Base-by-base conservation (phyloP, 2,329 filamentous ascomycete species). In the Tolypocladium nubicola region DNA sequence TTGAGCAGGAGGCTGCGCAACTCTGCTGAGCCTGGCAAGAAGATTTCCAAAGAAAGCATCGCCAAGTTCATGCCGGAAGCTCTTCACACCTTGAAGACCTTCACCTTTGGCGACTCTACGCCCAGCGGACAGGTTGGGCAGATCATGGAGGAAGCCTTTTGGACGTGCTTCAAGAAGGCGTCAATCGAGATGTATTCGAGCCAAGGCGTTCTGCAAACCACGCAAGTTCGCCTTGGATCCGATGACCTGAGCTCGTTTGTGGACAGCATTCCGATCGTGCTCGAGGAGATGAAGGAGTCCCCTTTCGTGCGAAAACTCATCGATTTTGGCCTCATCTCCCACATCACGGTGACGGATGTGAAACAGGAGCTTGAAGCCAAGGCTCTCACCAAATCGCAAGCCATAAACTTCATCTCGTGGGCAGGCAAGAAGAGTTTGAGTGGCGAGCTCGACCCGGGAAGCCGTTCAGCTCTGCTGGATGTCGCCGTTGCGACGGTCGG, bases 71-170 rank as follows among this genome's bases (percentile, higher is more conserved):
- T 93, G 66, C 87, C 90, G 0, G 87, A 91, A 68, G 90, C 91
- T 16, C 76, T 90, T 21, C 92, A 97, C 68, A 86, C 88, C 3
- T 80, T 94, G 59, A 89, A 90, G 63, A 93, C 94, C 21, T 99
- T 94, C 68, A 89, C 88, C 0, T 96, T 94, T 63, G 81, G 80
- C 41, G 90, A 96, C 66, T 97, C 94, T 1, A 97, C 95, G 0
- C 94, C 94, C 1, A 95, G 89, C 60, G 81, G 82, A 0, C 81
- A 89, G 59, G 88, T 97, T 23, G 90, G 91, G 0, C 85, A 90
- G 66, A 87, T 90, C 60, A 90, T 99, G 56, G 92, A 97, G 67
- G 90, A 97, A 71, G 89, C 91, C 0, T 99, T 99, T 69, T 99
- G 94, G 94, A 95, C 85, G 40, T 92, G 90, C 61, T 94, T 89